These are phyloP conservation scores for Conoideocrella luteorostrata DNA, from an alignment of 2,329 filamentous ascomycete species.

Conservation along the genomic window DNA sequence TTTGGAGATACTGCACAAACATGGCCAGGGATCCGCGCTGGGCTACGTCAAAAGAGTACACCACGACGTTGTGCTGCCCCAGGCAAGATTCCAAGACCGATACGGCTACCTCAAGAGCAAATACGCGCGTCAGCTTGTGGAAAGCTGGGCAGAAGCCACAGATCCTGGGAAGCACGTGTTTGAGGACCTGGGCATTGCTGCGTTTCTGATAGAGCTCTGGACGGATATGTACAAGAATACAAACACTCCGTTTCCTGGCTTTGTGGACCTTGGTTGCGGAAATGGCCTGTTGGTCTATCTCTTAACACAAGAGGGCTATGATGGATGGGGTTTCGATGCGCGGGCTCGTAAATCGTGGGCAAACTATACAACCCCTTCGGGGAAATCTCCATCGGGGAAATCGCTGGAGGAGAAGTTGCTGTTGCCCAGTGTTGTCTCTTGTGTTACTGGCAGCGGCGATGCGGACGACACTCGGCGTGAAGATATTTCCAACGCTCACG, in stretches of 20 bases:
- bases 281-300: conserved; percentile 88
- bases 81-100: conserved; percentile 71
- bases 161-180: conserved; percentile 91
- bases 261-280: conserved; percentile 93
- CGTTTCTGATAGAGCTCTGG: conserved; percentile 92
- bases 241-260: conserved; percentile 63
- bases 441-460: too few relatives aligned
- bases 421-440: conserved; percentile 40
- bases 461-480: too few relatives aligned
- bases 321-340: conserved; percentile 88
- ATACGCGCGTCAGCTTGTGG: conserved; percentile 65
- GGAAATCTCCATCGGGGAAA: conserved; percentile 20
- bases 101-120: conserved; percentile 74
- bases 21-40: conserved; percentile 56
- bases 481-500: conserved; percentile 29
- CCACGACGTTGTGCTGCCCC: conserved; percentile 75
- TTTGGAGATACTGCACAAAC: conserved; percentile 63
- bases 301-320: conserved; percentile 71
- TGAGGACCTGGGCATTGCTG: conserved; percentile 84
- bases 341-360: conserved; percentile 79
- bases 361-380: conserved; percentile 47
- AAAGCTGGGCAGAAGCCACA: conserved; percentile 78
- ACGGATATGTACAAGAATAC: conserved; percentile 61
- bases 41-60: conserved; percentile 78
- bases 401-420: conserved; percentile 42